phyloP scores from a whole-genome alignment of 2,329 filamentous ascomycete genomes.

The Talaromyces marneffei region DNA sequence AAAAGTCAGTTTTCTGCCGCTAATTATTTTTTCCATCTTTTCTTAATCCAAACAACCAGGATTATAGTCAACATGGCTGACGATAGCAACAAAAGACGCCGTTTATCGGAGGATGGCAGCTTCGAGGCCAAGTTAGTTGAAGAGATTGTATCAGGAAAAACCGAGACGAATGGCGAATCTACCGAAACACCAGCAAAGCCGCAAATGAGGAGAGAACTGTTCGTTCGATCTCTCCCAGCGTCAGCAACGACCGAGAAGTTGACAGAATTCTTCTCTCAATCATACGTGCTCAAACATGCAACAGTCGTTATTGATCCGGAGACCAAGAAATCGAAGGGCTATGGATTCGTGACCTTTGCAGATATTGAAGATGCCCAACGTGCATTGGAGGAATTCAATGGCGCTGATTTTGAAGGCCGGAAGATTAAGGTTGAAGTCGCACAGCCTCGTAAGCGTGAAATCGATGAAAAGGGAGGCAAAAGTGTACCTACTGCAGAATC shows the following conservation, averaged over 20 bases:
- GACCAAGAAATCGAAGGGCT: constrained; percentile 84
- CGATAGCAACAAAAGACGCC: constrained; percentile 30
- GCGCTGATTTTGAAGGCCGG: constrained; percentile 68
- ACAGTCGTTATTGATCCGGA: constrained; percentile 81
- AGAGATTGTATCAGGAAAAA: constrained; percentile 17
- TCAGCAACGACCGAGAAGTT: constrained; percentile 74
- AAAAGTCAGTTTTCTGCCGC: constrained; percentile 28
- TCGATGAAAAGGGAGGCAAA: constrained; percentile 45
- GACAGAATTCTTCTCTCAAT: constrained; percentile 85
- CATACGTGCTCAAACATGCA: constrained; percentile 91
- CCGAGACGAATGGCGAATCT: constrained; percentile 19
- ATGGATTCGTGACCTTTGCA: constrained; percentile 94
- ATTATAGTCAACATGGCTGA: constrained; percentile 26
- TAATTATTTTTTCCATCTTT: constrained; percentile 22
- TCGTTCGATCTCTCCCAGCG: constrained; percentile 79
- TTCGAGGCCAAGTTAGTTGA: constrained; percentile 19
- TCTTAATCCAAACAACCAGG: neutral
- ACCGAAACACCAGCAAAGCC: constrained; percentile 19
- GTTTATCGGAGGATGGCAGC: constrained; percentile 26
- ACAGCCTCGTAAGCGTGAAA: constrained; percentile 71
- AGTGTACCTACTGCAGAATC: constrained; percentile 34
- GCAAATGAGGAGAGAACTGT: constrained; percentile 61
- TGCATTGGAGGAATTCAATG: constrained; percentile 76
- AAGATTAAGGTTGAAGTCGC: constrained; percentile 83
- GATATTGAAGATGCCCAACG: constrained; percentile 83